Percentiles rank a stretch among this genome's conserved stretches.
These are phyloP conservation scores for Cucumis variabilis DNA, from an alignment of 331 rosid genomes.

Conservation along the genomic window DNA sequence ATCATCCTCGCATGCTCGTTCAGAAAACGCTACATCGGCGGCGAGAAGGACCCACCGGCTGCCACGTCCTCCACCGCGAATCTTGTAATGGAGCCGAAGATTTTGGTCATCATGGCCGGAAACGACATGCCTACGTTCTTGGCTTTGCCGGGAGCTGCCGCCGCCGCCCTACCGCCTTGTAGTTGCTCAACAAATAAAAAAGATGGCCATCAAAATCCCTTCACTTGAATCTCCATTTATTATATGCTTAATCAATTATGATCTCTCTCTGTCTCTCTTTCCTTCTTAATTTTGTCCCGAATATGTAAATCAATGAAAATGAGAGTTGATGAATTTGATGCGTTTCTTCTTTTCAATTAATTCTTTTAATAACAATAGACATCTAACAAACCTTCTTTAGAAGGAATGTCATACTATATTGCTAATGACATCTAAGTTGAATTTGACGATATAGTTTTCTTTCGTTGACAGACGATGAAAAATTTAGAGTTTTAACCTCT, in stretches of 20 bases:
- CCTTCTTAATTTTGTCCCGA: background rate
- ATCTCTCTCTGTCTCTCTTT: background rate
- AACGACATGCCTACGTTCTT: conserved; percentile 66
- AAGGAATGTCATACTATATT: no score
- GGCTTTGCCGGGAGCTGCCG: conserved; percentile 58
- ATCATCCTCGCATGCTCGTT: conserved; percentile 59
- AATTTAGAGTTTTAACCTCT: no score
- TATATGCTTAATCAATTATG: background rate
- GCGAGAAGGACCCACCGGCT: conserved; percentile 36
- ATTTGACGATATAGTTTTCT: no score
- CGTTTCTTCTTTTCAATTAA: no score
- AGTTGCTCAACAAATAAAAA: conserved; percentile 38
- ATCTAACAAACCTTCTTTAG: no score
- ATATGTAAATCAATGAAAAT: conserved; percentile 16
- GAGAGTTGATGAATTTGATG: background rate
- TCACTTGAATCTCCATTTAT: background rate
- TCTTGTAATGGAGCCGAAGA: conserved; percentile 46
- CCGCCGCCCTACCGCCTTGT: background rate
- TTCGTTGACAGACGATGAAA: no score
- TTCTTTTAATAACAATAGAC: no score
- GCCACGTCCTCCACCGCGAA: background rate
- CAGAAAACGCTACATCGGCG: conserved; percentile 21
- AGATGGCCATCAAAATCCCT: background rate
- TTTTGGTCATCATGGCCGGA: conserved; percentile 91
- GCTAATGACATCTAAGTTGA: no score